Base-by-base conservation (phyloP, 2,329 filamentous ascomycete genomes). In the Ophiostoma angusticollis region DNA sequence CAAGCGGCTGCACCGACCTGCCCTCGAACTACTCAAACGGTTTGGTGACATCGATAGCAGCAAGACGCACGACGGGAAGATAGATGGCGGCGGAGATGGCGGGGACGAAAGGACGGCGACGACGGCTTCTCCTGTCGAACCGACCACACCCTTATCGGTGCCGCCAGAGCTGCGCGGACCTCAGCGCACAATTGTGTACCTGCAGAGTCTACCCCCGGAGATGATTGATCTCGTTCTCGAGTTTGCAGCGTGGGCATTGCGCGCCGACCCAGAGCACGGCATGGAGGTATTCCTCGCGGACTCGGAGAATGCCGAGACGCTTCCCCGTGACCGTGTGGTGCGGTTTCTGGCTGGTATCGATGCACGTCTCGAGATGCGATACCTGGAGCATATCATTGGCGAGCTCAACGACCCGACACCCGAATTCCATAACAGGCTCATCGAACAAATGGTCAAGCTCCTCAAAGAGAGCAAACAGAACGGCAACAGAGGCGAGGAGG, bases 241-340 rank as follows among this genome's bases (percentile, higher is more conserved):
- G 57, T 93, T 93, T 54, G 82, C 84, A 0, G 79, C 81, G 48
- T 98, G 91, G 91, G 84, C 86, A 0, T 59, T 98, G 13, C 70
- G 72, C 39, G 71, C 70, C 12, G 76, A 84, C 45, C 75, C 85
- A 0, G 69, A 76, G 2, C 62, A 84, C 28, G 87, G 82, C 5
- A 93, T 98, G 81, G 85, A 95, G 47, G 72, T 98, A 0, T 98
- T 98, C 58, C 62, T 91, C 0, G 84, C 84, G 1, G 91, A 98
- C 55, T 91, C 85, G 1, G 85, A 94, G 54, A 96, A 96, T 52
- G 87, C 91, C 1, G 91, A 96, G 63, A 85, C 78, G 0, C 60
- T 98, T 9, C 86, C 89, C 3, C 72, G 89, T 30, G 72, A 83
- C 22, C 72, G 64, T 37, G 83, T 98, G 0, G 66, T 89, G 3